Evolutionary conservation across 345 rosid species (phyloP), one percentile per base, ranked within the genome.

Genomic region (Pistacia integerrima): DNA sequence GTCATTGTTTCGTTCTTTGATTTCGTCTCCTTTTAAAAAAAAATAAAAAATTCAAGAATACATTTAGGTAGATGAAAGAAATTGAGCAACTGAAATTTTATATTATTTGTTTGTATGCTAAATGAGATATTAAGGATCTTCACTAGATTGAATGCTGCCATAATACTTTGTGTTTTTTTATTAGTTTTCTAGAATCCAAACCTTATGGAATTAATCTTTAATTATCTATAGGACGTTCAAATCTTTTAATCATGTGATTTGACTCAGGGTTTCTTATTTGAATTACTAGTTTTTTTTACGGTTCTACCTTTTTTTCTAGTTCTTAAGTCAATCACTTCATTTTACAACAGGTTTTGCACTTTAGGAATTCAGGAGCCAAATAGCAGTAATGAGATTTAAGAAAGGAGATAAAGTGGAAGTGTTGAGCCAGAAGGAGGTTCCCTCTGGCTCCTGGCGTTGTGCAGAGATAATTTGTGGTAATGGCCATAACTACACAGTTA

Each of bases 351-450:
- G 67, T 73, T 74, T 77, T 70, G 63, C 17, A 35, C 28, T 9
- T 56, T 77, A 51, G 79, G 5, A 65, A 17, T 30, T 49, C 12
- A 3, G 66, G 73, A 48, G 82, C 64, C 44, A 78, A 78, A 35
- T 73, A 67, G 88, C 41, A 56, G 75, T 8, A 69, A 92, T 90
- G 93, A 88, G 88, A 74, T 86, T 88, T 78, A 88, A 76, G 80
- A 88, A 84, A 76, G 94, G 95, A 71, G 80, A 79, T 72, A 87
- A 84, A 77, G 97, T 93, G 3, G 97, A 92, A 85, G 91, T 93
- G 58, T 79, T 90, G 79, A 86, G 83, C 83, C 85, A 77, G 78
- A 86, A 74, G 57, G 90, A 77, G 58, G 84, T 83, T 72, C 93
- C 94, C 12, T 89, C 89, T 8, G 89, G 93, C 70, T 89, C 88